These are phyloP conservation scores for Lentinula guzmanii DNA, from an alignment of 768 basidiomycete species.

Conservation along the genomic window DNA sequence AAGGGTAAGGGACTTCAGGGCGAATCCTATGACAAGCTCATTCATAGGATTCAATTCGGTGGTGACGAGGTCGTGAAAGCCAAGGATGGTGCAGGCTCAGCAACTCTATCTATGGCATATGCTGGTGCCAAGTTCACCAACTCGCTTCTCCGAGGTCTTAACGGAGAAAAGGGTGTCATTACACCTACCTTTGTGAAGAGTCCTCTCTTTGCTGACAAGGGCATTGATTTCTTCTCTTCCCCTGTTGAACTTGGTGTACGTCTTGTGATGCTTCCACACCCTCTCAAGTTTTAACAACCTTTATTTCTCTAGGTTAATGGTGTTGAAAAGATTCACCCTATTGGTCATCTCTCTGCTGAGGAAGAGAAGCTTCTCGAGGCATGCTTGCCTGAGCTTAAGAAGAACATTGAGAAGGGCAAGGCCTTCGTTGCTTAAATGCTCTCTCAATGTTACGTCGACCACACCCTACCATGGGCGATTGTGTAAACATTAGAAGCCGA, in stretches of 20 bases:
- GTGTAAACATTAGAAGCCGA: neutral
- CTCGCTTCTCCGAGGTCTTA: conserved; percentile 76
- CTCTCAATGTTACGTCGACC: neutral
- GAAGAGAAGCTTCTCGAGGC: conserved; percentile 86
- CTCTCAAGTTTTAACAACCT: conserved; percentile 5
- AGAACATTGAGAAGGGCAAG: conserved; percentile 97
- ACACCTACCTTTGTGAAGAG: conserved; percentile 88
- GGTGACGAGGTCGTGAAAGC: conserved; percentile 99
- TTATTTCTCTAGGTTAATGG: conserved; percentile 54
- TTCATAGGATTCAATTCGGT: conserved; percentile 94
- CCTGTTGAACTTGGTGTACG: conserved; percentile 90
- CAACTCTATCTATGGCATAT: conserved; percentile 93
- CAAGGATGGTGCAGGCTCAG: conserved; percentile 92
- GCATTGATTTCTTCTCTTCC: conserved; percentile 92
- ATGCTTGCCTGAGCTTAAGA: conserved; percentile 88
- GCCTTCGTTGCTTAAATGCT: conserved; percentile 50
- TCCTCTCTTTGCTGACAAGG: conserved; percentile 76
- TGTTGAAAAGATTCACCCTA: conserved; percentile 86
- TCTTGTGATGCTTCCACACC: conserved; percentile 15
- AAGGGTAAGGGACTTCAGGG: conserved; percentile 70
- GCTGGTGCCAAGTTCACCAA: conserved; percentile 90
- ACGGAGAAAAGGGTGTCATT: conserved; percentile 83
- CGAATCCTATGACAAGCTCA: conserved; percentile 69
- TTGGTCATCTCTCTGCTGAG: conserved; percentile 73
- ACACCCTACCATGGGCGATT: neutral